These are phyloP conservation scores for Solanum medicagineum DNA, from an alignment of 257 asterid genomes.

Conservation along the genomic window DNA sequence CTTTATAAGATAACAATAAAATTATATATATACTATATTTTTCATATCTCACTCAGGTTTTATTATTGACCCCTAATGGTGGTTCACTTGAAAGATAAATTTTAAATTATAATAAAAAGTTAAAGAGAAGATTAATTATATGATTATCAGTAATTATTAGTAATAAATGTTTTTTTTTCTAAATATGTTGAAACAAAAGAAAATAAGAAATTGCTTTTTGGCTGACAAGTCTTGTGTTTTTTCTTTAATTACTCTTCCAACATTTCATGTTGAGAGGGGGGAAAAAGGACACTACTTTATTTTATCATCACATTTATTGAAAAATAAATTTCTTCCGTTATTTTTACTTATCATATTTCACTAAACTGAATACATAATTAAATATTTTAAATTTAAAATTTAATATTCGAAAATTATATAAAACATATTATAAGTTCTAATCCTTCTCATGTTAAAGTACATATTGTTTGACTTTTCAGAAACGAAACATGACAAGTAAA, in stretches of 20 bases:
- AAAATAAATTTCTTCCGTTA: too few relatives aligned
- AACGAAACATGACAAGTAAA: too few relatives aligned
- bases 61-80: background rate
- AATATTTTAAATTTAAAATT: too few relatives aligned
- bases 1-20: too few relatives aligned
- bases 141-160: background rate
- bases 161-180: too few relatives aligned
- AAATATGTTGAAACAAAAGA: background rate
- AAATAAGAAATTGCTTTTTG: background rate
- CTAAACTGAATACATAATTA: background rate
- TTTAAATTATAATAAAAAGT: too few relatives aligned
- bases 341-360: too few relatives aligned
- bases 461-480: rapidly evolving
- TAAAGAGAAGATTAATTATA: background rate
- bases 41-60: too few relatives aligned
- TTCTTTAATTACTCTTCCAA: background rate
- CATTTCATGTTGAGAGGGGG: background rate
- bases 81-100: too few relatives aligned
- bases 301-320: background rate
- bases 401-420: too few relatives aligned
- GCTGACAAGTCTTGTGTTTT: background rate
- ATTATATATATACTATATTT: background rate
- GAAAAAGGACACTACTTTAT: background rate
- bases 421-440: too few relatives aligned
- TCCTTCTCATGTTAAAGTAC: too few relatives aligned